Evolutionary conservation across 768 basidiomycete species (phyloP).

Genomic region (Filobasidium floriforme): DNA sequence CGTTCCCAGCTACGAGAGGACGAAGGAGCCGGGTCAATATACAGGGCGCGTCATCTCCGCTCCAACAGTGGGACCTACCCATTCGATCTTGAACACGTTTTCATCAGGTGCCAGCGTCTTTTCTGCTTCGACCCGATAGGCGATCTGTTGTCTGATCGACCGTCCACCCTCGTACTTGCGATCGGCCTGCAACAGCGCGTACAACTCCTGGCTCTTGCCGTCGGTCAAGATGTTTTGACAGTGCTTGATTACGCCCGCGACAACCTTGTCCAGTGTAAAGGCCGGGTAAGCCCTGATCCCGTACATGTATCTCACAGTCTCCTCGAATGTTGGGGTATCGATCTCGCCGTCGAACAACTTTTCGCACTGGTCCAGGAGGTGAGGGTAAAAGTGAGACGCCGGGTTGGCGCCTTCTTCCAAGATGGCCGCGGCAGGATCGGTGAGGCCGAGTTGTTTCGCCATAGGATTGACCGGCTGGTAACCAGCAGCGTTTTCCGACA

Average conservation of each 20-base stretch:
- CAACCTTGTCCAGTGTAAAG: conserved; percentile 89
- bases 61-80: conserved; percentile 34
- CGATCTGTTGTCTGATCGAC: conserved; percentile 45
- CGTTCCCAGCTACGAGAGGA: background rate
- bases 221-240: conserved; percentile 81
- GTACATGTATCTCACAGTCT: conserved; percentile 75
- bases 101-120: conserved; percentile 46
- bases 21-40: background rate
- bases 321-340: conserved; percentile 86
- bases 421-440: conserved; percentile 52
- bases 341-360: conserved; percentile 88
- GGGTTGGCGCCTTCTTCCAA: conserved; percentile 46
- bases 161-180: conserved; percentile 47
- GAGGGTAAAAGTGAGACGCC: conserved; percentile 70
- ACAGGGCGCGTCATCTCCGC: background rate
- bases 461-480: conserved; percentile 56
- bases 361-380: conserved; percentile 82
- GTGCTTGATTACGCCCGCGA: conserved; percentile 84
- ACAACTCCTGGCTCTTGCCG: conserved; percentile 76
- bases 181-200: conserved; percentile 63
- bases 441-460: conserved; percentile 72
- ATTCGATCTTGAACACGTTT: conserved; percentile 49
- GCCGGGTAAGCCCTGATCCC: conserved; percentile 69
- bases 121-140: conserved; percentile 48
- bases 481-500: conserved; percentile 50